Base-by-base conservation (phyloP, 1,284 basidiomycete species). In the Cutaneotrichosporon dermatis region DNA sequence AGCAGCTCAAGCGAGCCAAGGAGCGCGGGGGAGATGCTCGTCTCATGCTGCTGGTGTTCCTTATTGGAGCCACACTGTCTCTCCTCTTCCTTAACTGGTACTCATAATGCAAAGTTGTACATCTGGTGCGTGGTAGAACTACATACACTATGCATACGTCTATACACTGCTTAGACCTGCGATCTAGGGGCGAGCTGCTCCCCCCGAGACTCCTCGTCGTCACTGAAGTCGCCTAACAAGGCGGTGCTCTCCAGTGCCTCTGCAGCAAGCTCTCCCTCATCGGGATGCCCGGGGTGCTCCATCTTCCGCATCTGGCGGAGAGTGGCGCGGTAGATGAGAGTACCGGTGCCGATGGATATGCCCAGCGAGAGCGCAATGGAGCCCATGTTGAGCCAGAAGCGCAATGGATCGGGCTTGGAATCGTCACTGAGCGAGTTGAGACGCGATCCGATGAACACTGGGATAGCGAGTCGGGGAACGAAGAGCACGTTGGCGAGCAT, bases 51-150 rank as follows among this genome's bases (percentile, higher is more conserved):
- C 68, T 82, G 16, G 68, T 82, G 49, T 83, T 84, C 63, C 69
- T 84, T 33, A 66, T 84, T 12, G 79, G 81, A 0, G 80, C 80
- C 25, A 80, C 80, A 53, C 65, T 82, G 44, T 79, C 80, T 1
- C 63, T 84, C 55, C 67, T 84, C 45, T 83, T 83, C 67, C 68
- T 83, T 55, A 81, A 84, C 66, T 82, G 81, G 74, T 80, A 80
- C 62, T 66, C 73, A 25, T 75, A 58, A 45, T 7, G 34, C 41
- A 39, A 25, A 54, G 59, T 45, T 56, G 51, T 56, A 56, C 45
- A 56, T 16, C 6, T 44, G 7, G 34, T 16, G 10, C 33, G 37
- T 9, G 33, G 36, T 15, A 13, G 36, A 40, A 25, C n/a, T 36
- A 49, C 34, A 49, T 49, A 36, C 46, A 35, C 11, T n/a, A 6